Evolutionary conservation across 2,329 filamentous ascomycete species (phyloP), one percentile per base, ranked within the genome.

Genomic region (Fusarium oligoseptatum): DNA sequence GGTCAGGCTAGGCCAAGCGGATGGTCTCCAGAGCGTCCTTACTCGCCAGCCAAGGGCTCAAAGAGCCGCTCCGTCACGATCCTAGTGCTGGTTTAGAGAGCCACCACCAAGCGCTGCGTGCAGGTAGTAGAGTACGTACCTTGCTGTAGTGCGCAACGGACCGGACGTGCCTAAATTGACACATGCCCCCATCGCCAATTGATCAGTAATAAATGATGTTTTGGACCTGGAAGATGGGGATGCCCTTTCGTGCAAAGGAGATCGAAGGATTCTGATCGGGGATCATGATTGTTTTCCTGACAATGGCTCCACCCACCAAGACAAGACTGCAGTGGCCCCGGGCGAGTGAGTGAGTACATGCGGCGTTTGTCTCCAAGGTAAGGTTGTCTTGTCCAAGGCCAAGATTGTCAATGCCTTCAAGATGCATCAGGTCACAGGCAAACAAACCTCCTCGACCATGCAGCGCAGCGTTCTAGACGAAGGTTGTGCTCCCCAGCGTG

Each of bases 1-100:
- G 63, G 68, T 68, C 69, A 74, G 58, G 65, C 74, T 75, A 72
- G 58, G 60, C 70, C 68, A 76, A 67, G 66, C 66, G 67, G 68
- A 72, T 50, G 66, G 67, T 71, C 66, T 68, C 75, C 70, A 72
- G 66, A 70, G 64, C 62, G 52, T 58, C 68, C 70, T 75, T 72
- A 64, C 67, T 77, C 70, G 67, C 66, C 60, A 73, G 76, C 66
- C 72, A 77, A 74, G 76, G 48, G 62, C 73, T 70, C 70, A 76
- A 77, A 77, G 73, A 78, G 77, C 75, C 70, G 74, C 75, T 78
- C 77, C 66, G 69, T 78, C 75, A 72, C 76, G 74, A 78, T 78
- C 72, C 76, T 78, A 78, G 77, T 77, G 75, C 72, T 76, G 60
- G 67, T 68, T 76, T 66, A 66, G 70, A 68, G 65, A 64, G 66